Conservation (phyloP, 768 basidiomycete genomes). For the Boletus insuetus region DNA sequence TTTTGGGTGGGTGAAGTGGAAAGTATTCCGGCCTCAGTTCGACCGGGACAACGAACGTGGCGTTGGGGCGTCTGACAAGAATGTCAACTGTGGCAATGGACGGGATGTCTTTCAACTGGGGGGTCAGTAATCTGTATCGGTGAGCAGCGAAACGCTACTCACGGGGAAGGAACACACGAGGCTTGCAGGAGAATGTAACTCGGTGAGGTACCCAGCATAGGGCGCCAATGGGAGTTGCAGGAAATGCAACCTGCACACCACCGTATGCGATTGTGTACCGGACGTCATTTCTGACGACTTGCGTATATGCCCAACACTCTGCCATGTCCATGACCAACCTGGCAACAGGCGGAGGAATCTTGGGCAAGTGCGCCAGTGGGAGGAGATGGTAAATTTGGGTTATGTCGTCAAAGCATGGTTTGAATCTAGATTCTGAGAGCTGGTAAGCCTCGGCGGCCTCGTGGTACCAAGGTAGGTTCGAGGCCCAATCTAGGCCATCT, state of each 20-base stretch:
- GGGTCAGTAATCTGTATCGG: too few relatives aligned
- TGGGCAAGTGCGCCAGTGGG: neutral
- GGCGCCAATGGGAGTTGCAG: neutral
- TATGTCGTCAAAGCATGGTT: neutral
- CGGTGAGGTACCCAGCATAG: neutral
- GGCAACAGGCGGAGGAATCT: neutral
- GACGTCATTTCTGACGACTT: neutral
- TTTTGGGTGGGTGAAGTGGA: neutral
- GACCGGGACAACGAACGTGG: neutral
- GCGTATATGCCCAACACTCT: neutral
- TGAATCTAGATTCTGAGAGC: neutral
- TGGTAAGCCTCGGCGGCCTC: neutral
- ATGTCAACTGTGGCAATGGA: neutral
- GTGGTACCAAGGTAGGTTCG: neutral
- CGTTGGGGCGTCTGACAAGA: neutral
- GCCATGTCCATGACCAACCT: neutral
- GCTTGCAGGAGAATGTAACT: too few relatives aligned
- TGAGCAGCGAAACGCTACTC: too few relatives aligned
- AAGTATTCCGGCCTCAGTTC: neutral
- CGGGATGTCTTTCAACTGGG: too few relatives aligned
- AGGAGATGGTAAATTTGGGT: neutral
- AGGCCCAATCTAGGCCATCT: neutral
- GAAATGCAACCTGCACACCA: neutral
- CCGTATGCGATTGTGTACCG: neutral
- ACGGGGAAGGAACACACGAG: too few relatives aligned